A percentile compares a stretch with the other conserved stretches of the same genome.
Evolutionary conservation across 495 filamentous ascomycete species (phyloP).

Genomic region (Aspergillus taichungensis): DNA sequence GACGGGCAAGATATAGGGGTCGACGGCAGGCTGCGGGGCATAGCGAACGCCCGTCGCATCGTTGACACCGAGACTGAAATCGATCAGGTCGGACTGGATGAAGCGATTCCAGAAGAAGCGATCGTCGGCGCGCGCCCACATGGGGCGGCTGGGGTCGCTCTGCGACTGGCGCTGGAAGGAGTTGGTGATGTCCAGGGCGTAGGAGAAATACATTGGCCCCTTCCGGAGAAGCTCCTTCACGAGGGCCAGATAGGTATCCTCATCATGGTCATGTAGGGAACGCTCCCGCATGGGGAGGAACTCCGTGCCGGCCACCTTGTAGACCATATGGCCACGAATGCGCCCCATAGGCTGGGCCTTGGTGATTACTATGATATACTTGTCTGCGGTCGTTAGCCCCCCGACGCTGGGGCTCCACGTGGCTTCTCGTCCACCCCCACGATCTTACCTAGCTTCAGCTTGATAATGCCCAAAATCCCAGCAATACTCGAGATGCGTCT

Average conservation of each 20-base stretch:
- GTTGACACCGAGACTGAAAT: conserved; percentile 54
- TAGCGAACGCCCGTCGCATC: conserved; percentile 41
- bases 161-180: conserved; percentile 86
- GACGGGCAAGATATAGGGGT: conserved; percentile 90
- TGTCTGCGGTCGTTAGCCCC: conserved; percentile 51
- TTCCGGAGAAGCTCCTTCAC: conserved; percentile 69
- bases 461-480: conserved; percentile 87
- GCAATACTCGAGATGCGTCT: conserved; percentile 89
- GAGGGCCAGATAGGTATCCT: conserved; percentile 78
- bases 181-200: conserved; percentile 90
- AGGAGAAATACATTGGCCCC: conserved; percentile 95
- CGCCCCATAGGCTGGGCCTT: conserved; percentile 87
- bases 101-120: conserved; percentile 99
- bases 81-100: conserved; percentile 81
- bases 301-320: conserved; percentile 84
- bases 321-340: conserved; percentile 85
- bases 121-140: conserved; percentile 92
- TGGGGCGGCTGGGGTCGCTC: conserved; percentile 53
- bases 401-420: no score
- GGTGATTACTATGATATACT: conserved; percentile 93
- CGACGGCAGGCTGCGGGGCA: conserved; percentile 63
- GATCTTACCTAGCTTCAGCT: conserved; percentile 70
- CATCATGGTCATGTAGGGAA: conserved; percentile 80
- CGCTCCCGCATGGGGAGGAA: conserved; percentile 91
- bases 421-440: no score